Base-by-base conservation (phyloP, 164 flowering plant species). In the Annona cherimola region DNA sequence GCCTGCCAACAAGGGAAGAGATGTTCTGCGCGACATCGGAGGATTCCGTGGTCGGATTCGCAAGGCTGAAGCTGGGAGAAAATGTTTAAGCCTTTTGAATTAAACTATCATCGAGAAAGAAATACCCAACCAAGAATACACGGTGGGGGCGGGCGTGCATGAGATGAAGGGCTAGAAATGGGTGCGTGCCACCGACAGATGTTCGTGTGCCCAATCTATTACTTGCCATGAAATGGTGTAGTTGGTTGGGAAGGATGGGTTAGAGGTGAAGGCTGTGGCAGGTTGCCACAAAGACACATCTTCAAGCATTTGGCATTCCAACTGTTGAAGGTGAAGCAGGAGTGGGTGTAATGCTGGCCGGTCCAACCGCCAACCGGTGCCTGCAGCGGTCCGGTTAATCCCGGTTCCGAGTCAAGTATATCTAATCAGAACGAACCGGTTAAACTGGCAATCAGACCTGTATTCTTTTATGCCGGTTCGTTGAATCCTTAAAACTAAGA, bases 1-100 rank as follows among this genome's bases (percentile, higher is more conserved):
- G 61, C 79, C 84, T 2, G 75, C 80, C 1, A 43, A 35, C 1
- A 70, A 71, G 42, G 80, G 82, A 82, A 71, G 78, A 71, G 41
- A 79, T 73, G 71, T 63, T 39, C 41, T 82, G 82, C 42, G 82
- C 80, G 42, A 82, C 82, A 1, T 82, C 84, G 2, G 20, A 79
- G 18, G 82, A 81, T 69, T 77, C 82, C 9, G 79, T 82, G 84
- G 41, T 82, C 54, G 82, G 79, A 60, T 82, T 77, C 67, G 71
- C 77, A 69, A 71, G 64, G 12, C 61, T 79, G 7, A 77, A 71
- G 63, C 67, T 82, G 18, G 82, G 84, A 2, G 12, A 45, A 3
- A 46, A 73, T 61, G 72, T 76, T 60, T 42, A 11, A 46, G 74
- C 59, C 42, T 60, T 73, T 8, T 60, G 3, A 26, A 26, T 26